Percentiles rank a stretch among this genome's conserved stretches.
Conservation (phyloP, 495 filamentous ascomycete genomes). For the Annulohypoxylon moriforme region DNA sequence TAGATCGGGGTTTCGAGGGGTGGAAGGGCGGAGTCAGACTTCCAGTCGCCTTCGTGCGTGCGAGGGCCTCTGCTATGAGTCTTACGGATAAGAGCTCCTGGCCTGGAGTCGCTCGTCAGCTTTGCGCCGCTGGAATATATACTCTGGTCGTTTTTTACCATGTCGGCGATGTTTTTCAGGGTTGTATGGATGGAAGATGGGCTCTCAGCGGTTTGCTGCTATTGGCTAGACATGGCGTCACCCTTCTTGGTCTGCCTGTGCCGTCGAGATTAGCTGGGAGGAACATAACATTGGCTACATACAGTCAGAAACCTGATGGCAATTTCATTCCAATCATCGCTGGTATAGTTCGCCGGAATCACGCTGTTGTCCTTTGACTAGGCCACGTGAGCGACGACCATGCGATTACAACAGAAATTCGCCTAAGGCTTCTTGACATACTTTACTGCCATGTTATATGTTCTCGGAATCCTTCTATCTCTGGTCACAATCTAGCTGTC, state of each 20-base stretch:
- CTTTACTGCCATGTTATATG: conserved; percentile 47
- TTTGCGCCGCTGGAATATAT: conserved; percentile 65
- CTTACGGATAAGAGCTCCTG: conserved; percentile 71
- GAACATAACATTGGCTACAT: conserved; percentile 55
- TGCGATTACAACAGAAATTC: conserved; percentile 55
- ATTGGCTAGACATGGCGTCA: conserved; percentile 34
- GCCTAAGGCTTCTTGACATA: conserved; percentile 18
- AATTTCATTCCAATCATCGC: conserved; percentile 42
- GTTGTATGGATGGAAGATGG: conserved; percentile 48
- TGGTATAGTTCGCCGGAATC: conserved; percentile 61
- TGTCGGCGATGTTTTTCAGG: conserved; percentile 54
- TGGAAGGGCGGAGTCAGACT: conserved; percentile 55
- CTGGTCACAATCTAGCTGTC: conserved; percentile 28
- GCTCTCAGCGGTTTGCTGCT: conserved; percentile 51
- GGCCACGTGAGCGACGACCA: conserved; percentile 53
- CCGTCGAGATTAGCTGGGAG: conserved; percentile 47
- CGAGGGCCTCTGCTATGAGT: conserved; percentile 66
- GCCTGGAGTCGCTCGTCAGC: conserved; percentile 71
- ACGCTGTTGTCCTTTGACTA: conserved; percentile 22
- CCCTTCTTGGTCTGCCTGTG: conserved; percentile 29
- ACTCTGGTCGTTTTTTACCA: conserved; percentile 67
- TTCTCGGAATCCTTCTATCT: conserved; percentile 51
- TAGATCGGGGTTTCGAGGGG: conserved; percentile 41
- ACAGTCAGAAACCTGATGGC: conserved; percentile 51
- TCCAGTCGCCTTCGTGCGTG: conserved; percentile 59